Percentiles rank a stretch among this genome's conserved stretches.
Evolutionary conservation across 768 basidiomycete genomes (phyloP).

Genomic region (Russula vinacea): DNA sequence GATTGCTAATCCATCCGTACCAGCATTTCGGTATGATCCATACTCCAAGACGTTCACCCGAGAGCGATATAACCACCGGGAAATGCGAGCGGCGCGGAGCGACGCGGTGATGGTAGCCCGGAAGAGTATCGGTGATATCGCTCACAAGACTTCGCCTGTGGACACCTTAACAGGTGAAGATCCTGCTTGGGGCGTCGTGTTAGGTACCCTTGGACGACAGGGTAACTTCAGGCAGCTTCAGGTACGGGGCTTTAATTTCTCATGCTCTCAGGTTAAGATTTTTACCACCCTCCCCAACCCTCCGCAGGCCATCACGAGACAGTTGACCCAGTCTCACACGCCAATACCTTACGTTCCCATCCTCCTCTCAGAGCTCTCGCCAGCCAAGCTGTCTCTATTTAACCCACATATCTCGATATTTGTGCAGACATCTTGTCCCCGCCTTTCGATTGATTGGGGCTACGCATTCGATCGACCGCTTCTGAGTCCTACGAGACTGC

Average conservation of each 20-base stretch:
- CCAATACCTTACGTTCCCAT: slow-evolving; percentile 82
- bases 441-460: slow-evolving; percentile 98
- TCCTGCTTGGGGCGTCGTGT: slow-evolving; percentile 80
- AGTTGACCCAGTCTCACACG: slow-evolving; percentile 52
- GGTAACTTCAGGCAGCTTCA: slow-evolving; percentile 88
- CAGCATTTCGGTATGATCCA: slow-evolving; percentile 97
- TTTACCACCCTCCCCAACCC: neutral
- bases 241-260: slow-evolving; percentile 39
- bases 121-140: slow-evolving; percentile 48
- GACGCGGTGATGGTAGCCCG: slow-evolving; percentile 75
- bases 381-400: slow-evolving; percentile 86
- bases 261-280: neutral
- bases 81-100: slow-evolving; percentile 76
- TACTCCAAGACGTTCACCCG: slow-evolving; percentile 96
- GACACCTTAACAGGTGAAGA: slow-evolving; percentile 30
- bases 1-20: slow-evolving; percentile 96
- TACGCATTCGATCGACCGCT: slow-evolving; percentile 90
- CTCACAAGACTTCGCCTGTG: slow-evolving; percentile 9
- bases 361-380: slow-evolving; percentile 94
- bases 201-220: slow-evolving; percentile 93
- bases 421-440: slow-evolving; percentile 94
- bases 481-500: slow-evolving; percentile 88
- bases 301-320: slow-evolving; percentile 66
- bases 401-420: slow-evolving; percentile 80
- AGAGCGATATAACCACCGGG: slow-evolving; percentile 83